Conservation (phyloP, 1,284 basidiomycete genomes). For the Ceratobasidium papillatum region DNA sequence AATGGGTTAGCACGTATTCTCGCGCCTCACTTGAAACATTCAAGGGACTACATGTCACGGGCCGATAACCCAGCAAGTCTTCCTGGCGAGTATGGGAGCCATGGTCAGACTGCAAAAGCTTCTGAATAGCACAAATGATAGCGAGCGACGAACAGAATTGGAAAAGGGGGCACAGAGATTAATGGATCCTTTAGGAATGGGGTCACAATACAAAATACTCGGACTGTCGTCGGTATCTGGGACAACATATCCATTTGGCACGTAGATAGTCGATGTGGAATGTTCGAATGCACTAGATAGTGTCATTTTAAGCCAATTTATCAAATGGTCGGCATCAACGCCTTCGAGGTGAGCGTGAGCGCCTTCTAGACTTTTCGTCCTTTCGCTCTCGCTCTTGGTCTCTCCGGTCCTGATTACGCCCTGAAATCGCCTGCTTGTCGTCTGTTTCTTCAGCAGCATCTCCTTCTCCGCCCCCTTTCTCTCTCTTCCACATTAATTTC, state of each 20-base stretch:
- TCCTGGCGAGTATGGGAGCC: slow-evolving; percentile 77
- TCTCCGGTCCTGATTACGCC: slow-evolving; percentile 5
- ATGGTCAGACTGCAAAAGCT: slow-evolving; percentile 67
- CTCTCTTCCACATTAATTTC: slow-evolving; percentile 87
- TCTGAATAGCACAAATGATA: slow-evolving; percentile 57
- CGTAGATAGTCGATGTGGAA: background rate
- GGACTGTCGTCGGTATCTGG: slow-evolving; percentile 52
- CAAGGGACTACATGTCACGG: slow-evolving; percentile 67
- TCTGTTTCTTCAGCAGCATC: slow-evolving; percentile 38
- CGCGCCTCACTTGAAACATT: slow-evolving; percentile 74
- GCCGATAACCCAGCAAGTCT: slow-evolving; percentile 72
- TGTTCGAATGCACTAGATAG: too few relatives aligned
- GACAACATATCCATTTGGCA: slow-evolving; percentile 16
- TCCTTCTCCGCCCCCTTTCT: slow-evolving; percentile 57
- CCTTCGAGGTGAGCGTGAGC: slow-evolving; percentile 37
- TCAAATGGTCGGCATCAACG: background rate
- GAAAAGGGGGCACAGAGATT: slow-evolving; percentile 58
- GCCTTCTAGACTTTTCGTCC: slow-evolving; percentile 25
- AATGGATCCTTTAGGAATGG: slow-evolving; percentile 63
- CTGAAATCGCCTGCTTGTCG: slow-evolving; percentile 19
- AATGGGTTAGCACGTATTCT: slow-evolving; percentile 74
- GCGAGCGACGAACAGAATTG: slow-evolving; percentile 59
- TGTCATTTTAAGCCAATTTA: too few relatives aligned
- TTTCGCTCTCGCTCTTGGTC: slow-evolving; percentile 26
- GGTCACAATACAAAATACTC: slow-evolving; percentile 63